Evolutionary conservation across 805 yeast genomes (phyloP), one percentile per base, ranked within the genome.

Genomic region (Cyberlindnera amylophila): DNA sequence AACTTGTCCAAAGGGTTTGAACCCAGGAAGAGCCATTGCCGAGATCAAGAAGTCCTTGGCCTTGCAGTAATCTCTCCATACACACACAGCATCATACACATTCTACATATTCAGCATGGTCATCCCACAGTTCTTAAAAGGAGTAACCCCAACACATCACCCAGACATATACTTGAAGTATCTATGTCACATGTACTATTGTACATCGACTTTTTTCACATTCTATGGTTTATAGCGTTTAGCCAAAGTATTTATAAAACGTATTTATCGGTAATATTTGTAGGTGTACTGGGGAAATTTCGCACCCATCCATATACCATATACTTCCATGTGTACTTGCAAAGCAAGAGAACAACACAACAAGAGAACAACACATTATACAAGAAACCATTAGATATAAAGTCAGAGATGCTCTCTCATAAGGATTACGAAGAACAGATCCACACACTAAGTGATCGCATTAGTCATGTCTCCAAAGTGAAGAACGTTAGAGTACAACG

Each of bases 1-100:
- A 65, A 93, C 99, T 44, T 93, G 99, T 75, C 99, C 99, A 57
- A 85, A 93, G 82, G 97, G 96, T 52, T 79, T 93, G 73, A 93
- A 93, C 71, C 99, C 99, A 36, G 99, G 98, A 72, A 75, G 65
- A 59, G 98, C 99, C 45, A 93, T 93, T 70, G 98, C 98, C 52
- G 89, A 88, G 70, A 89, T 93, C 69, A 93, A 93, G 79, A 90
- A 88, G 74, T 81, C 81, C 62, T 77, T 93, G 77, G 93, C 96
- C 40, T 76, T 85, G 40, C 45, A 41, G 40, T 37, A 27, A 38
- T 6, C 12, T 15, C 6, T n/a, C n/a, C n/a, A n/a, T n/a, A n/a
- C n/a, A n/a, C n/a, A n/a, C 15, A 31, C 7, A 17, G 6, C 35
- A 16, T 18, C 8, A 30, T 14, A 30, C 31, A 9, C 34, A 12